Conservation (phyloP, 306 rosid species). For the Cucumis hystrix region DNA sequence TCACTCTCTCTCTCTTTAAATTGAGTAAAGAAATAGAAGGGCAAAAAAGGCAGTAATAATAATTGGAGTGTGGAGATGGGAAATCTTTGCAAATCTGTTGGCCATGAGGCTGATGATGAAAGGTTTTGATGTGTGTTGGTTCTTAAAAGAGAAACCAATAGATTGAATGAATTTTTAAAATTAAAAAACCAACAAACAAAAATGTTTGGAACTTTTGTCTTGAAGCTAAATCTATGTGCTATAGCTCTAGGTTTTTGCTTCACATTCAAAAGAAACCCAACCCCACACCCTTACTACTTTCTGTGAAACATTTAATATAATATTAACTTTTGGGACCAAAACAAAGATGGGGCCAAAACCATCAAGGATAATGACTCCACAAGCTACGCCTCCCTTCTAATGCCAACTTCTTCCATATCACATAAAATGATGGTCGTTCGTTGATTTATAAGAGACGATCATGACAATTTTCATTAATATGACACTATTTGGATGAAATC, state of each 20-base stretch:
- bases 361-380: not conserved
- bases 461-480: no score
- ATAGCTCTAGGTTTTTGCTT: not conserved
- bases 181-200: not conserved
- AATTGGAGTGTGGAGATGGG: not conserved
- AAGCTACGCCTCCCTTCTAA: no score
- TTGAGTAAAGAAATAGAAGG: not conserved
- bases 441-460: no score
- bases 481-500: no score
- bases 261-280: no score
- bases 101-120: not conserved
- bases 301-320: not conserved
- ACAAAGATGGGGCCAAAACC: not conserved
- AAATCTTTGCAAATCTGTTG: conserved; percentile 4
- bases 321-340: not conserved
- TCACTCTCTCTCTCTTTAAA: not conserved
- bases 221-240: not conserved
- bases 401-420: no score
- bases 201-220: not conserved
- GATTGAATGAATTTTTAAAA: no score
- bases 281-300: not conserved
- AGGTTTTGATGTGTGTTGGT: not conserved
- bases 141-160: not conserved
- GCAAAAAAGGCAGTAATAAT: not conserved
- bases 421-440: no score